Percentiles rank a stretch among this genome's conserved stretches.
Conservation (phyloP, 345 rosid species). For the Ricinus communis region DNA sequence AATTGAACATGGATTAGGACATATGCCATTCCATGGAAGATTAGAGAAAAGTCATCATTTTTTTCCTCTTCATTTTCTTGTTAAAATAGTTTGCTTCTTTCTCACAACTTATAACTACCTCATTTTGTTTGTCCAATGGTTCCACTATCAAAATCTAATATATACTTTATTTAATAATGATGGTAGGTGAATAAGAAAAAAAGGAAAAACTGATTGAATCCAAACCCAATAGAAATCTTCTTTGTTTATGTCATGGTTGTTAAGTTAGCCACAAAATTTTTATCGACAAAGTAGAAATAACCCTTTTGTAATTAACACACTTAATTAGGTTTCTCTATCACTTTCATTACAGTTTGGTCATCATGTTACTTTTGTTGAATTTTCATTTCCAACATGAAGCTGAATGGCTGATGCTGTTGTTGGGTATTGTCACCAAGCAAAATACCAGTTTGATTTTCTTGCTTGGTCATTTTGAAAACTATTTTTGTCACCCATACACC, state of each 20-base stretch:
- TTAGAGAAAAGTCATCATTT: slow-evolving; percentile 19
- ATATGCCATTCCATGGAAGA: not conserved
- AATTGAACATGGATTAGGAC: slow-evolving; percentile 24
- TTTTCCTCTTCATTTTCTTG: too few relatives aligned
- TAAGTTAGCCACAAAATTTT: slow-evolving; percentile 20
- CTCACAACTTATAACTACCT: slow-evolving; percentile 46
- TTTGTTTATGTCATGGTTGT: slow-evolving; percentile 23
- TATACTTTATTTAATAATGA: not conserved
- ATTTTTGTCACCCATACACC: not conserved
- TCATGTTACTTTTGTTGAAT: not conserved
- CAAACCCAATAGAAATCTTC: not conserved
- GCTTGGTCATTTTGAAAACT: slow-evolving; percentile 3
- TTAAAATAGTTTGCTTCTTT: slow-evolving; percentile 38
- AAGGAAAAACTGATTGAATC: not conserved
- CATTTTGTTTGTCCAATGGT: not conserved
- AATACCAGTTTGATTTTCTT: not conserved
- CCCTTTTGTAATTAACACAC: not conserved
- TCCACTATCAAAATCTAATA: slow-evolving; percentile 6
- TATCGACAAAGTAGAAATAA: not conserved
- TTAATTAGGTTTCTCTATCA: slow-evolving; percentile 27
- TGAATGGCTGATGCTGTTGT: slow-evolving; percentile 11
- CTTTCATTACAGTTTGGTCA: slow-evolving; percentile 32
- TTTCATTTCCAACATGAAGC: not conserved
- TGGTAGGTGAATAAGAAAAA: slow-evolving; percentile 30
- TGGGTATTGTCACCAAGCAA: slow-evolving; percentile 2